These are phyloP conservation scores for Glonium stellatum DNA, from an alignment of 495 filamentous ascomycete genomes.

Conservation along the genomic window DNA sequence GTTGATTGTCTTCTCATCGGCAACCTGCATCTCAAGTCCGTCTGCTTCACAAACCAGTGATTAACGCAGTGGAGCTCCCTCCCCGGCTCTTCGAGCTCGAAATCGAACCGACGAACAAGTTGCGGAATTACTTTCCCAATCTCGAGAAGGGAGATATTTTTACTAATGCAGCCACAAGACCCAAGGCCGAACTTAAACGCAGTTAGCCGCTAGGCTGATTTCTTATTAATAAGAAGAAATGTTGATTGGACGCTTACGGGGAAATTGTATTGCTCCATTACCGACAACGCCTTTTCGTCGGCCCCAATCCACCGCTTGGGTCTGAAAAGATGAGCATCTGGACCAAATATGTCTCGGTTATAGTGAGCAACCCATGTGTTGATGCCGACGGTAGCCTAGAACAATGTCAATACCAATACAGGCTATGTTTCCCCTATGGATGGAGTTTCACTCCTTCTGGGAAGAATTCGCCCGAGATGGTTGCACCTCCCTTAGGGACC, in stretches of 20 bases:
- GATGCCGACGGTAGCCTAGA: conserved; percentile 45
- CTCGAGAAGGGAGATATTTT: conserved; percentile 23
- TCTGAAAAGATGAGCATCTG: conserved; percentile 37
- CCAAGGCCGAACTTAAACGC: conserved; percentile 23
- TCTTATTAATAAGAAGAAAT: no score
- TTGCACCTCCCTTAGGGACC: conserved; percentile 39
- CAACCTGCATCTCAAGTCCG: neutral
- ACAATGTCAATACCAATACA: neutral
- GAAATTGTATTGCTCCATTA: conserved; percentile 10
- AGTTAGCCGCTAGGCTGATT: no score
- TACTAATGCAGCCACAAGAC: conserved; percentile 18
- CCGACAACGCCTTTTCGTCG: conserved; percentile 4
- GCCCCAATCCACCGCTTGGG: conserved; percentile 45
- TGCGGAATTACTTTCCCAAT: conserved; percentile 24
- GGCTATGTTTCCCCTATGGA: neutral
- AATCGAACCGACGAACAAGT: conserved; percentile 22
- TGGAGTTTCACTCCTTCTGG: conserved; percentile 26
- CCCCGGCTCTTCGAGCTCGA: conserved; percentile 5
- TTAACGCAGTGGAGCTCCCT: conserved; percentile 5
- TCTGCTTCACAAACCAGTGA: conserved; percentile 25
- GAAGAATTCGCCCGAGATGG: conserved; percentile 37
- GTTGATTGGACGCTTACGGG: conserved; percentile 1
- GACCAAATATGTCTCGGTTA: conserved; percentile 44
- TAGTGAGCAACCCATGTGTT: conserved; percentile 49
- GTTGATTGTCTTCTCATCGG: neutral